These are phyloP conservation scores for Candida fluviatilis DNA, from an alignment of 805 yeast species.

Conservation along the genomic window DNA sequence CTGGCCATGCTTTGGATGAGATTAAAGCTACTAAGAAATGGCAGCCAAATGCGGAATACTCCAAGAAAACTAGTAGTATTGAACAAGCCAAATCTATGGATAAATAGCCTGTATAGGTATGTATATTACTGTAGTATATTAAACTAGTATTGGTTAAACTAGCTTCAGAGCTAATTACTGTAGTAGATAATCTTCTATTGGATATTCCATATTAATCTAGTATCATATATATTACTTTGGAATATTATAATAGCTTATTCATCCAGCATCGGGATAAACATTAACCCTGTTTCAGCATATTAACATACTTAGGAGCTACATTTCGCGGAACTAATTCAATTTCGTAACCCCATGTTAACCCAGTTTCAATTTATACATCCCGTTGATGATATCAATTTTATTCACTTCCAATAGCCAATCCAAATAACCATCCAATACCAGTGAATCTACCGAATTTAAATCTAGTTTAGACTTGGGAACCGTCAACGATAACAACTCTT, in stretches of 20 bases:
- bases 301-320: too few species aligned
- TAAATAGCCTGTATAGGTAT: background rate
- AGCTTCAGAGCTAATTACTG: too few species aligned
- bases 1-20: constrained; percentile 91
- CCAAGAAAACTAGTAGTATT: constrained; percentile 45
- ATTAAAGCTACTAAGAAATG: constrained; percentile 73
- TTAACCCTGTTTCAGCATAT: too few species aligned
- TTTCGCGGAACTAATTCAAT: too few species aligned
- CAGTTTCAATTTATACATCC: constrained; percentile 29
- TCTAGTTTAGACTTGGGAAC: constrained; percentile 46
- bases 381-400: constrained; percentile 29
- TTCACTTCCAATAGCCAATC: constrained; percentile 42
- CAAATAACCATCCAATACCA: constrained; percentile 41
- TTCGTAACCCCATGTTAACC: too few species aligned
- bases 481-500: constrained; percentile 50
- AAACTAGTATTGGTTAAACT: too few species aligned
- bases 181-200: too few species aligned
- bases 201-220: too few species aligned
- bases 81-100: constrained; percentile 1
- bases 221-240: too few species aligned
- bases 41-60: constrained; percentile 59
- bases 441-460: constrained; percentile 32
- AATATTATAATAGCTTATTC: too few species aligned
- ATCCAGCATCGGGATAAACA: too few species aligned
- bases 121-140: background rate